Evolutionary conservation across 305 asterid genomes (phyloP).

Genomic region (Fraxinus floribunda): DNA sequence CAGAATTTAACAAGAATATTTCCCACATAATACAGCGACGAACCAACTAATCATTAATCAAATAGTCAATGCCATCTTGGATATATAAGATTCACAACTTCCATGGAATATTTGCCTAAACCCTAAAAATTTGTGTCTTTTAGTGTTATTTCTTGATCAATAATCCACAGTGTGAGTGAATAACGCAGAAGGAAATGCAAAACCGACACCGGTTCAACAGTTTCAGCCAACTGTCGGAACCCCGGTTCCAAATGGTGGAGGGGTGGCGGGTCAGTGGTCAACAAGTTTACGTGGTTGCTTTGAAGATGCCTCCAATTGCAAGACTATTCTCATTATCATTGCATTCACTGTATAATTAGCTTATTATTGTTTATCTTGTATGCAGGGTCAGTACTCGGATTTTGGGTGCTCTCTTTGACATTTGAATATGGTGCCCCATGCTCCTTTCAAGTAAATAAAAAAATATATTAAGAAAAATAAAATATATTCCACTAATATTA

Average conservation of each 20-base stretch:
- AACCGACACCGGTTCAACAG: not conserved
- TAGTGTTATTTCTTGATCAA: not conserved
- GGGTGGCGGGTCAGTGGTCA: constrained; percentile 25
- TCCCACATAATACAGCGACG: not conserved
- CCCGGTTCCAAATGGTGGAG: no score
- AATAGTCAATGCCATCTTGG: not conserved
- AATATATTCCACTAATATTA: no score
- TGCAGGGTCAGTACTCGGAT: no score
- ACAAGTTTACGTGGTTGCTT: constrained; percentile 32
- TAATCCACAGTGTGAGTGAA: not conserved
- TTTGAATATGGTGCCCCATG: no score
- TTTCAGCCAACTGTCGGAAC: no score
- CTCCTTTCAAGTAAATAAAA: no score
- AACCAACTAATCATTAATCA: no score
- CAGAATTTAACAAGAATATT: no score
- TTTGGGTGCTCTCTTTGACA: no score
- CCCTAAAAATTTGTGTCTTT: not conserved
- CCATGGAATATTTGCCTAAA: not conserved
- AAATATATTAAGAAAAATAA: no score
- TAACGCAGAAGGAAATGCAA: not conserved
- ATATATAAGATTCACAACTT: not conserved
- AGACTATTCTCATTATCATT: not conserved
- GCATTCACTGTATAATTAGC: not conserved
- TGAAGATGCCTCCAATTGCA: constrained; percentile 34
- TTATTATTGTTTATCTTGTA: no score